A percentile compares a stretch with the other conserved stretches of the same genome.
phyloP scores from a whole-genome alignment of 2,329 filamentous ascomycete genomes.

The Trichophyton mentagrophytes region DNA sequence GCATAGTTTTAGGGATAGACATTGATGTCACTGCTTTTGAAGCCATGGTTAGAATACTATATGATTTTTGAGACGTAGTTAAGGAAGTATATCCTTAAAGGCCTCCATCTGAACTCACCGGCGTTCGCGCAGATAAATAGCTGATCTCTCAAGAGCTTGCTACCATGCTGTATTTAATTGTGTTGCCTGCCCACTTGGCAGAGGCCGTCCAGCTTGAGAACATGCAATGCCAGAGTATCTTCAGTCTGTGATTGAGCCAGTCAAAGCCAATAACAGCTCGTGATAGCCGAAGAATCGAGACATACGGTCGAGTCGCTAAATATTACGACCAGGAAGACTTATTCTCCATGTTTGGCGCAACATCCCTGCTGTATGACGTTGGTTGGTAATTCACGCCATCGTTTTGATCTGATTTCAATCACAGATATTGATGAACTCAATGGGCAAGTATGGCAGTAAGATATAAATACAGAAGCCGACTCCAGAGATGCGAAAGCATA shows the following conservation, averaged over 20 bases:
- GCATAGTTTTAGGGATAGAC: conserved; percentile 5
- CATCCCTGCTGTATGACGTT: background rate
- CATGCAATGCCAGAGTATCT: background rate
- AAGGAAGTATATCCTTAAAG: background rate
- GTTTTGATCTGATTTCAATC: background rate
- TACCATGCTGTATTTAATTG: background rate
- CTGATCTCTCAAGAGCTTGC: background rate
- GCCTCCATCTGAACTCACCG: background rate
- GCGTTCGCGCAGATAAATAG: background rate
- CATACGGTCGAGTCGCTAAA: background rate
- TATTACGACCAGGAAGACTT: background rate
- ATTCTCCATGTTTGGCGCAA: background rate
- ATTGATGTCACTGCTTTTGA: background rate
- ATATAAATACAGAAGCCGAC: background rate
- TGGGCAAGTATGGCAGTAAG: too few species aligned
- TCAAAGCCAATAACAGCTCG: background rate
- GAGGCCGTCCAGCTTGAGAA: background rate
- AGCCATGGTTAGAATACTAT: background rate
- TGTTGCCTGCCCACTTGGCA: conserved; percentile 1
- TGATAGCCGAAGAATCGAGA: background rate
- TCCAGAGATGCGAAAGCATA: background rate
- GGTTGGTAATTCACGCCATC: too few species aligned
- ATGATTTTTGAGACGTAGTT: background rate
- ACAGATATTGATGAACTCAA: background rate
- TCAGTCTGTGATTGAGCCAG: background rate